Evolutionary conservation across 345 rosid species (phyloP).

Genomic region (Iberis pinnata): DNA sequence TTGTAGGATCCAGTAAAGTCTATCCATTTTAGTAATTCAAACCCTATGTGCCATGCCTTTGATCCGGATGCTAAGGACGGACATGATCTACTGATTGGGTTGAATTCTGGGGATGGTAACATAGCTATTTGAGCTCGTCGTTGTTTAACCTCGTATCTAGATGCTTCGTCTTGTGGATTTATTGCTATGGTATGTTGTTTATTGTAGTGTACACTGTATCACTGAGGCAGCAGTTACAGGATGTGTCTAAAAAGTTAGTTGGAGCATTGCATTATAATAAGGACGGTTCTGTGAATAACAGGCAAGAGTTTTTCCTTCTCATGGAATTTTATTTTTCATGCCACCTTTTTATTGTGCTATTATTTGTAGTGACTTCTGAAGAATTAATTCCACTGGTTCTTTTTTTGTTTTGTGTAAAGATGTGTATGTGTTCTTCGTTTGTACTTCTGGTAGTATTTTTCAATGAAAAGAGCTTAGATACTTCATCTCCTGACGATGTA

Average conservation of each 20-base stretch:
- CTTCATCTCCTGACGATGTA: neutral
- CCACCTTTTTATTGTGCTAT: neutral
- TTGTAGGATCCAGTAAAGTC: conserved; percentile 59
- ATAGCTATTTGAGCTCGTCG: conserved; percentile 5
- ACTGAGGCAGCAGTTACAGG: conserved; percentile 95
- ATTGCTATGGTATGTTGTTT: conserved; percentile 34
- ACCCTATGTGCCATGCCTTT: conserved; percentile 93
- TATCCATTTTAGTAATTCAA: conserved; percentile 85
- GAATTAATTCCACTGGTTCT: neutral
- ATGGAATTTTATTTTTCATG: neutral
- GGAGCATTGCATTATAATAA: conserved; percentile 94
- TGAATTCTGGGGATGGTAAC: conserved; percentile 78
- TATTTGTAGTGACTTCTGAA: neutral
- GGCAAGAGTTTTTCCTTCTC: conserved; percentile 40
- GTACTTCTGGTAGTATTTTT: conserved; percentile 6
- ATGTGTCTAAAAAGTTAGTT: conserved; percentile 88
- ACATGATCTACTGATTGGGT: conserved; percentile 90
- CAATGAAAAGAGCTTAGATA: neutral
- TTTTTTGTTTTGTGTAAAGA: neutral
- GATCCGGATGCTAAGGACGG: conserved; percentile 96
- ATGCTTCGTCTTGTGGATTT: conserved; percentile 20
- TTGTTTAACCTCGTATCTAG: neutral
- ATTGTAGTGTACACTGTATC: conserved; percentile 93
- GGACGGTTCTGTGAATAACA: conserved; percentile 85
- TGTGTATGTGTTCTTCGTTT: conserved; percentile 8